A percentile compares a stretch with the other conserved stretches of the same genome.
Conservation (phyloP, 768 basidiomycete genomes). For the Boletus subparvulus region DNA sequence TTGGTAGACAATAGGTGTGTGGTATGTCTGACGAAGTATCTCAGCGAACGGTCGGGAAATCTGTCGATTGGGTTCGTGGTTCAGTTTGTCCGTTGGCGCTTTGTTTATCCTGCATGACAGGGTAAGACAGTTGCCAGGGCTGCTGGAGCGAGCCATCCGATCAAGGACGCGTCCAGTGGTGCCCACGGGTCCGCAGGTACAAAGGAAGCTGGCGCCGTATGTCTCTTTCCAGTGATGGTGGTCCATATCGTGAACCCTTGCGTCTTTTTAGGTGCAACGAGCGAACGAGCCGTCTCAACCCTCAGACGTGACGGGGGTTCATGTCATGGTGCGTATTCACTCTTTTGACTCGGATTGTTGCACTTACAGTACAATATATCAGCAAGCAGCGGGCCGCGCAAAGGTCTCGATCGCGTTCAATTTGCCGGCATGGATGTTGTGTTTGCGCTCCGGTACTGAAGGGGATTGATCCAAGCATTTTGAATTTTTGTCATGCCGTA, state of each 20-base stretch:
- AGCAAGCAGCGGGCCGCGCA: background rate
- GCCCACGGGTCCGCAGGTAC: background rate
- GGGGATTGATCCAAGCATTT: too few relatives aligned
- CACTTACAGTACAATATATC: background rate
- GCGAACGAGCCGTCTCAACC: background rate
- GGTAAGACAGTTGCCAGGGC: background rate
- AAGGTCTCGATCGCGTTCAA: background rate
- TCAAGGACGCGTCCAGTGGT: background rate
- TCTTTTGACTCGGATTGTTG: too few relatives aligned
- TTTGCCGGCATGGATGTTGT: background rate
- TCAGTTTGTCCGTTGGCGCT: background rate
- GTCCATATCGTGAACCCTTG: background rate
- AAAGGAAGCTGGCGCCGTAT: background rate
- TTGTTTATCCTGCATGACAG: background rate
- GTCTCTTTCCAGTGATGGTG: background rate
- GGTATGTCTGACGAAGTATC: background rate
- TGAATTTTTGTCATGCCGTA: too few relatives aligned
- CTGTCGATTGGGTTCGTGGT: background rate
- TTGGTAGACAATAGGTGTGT: too few relatives aligned
- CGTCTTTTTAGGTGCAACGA: background rate
- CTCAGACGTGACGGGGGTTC: background rate
- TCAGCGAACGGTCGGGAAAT: background rate
- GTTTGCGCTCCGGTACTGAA: background rate
- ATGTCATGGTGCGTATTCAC: background rate
- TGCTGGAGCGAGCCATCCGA: background rate